Percentiles rank a stretch among this genome's conserved stretches.
Evolutionary conservation across 768 basidiomycete species (phyloP).

Genomic region (Chalciporus pseudorubinellus): DNA sequence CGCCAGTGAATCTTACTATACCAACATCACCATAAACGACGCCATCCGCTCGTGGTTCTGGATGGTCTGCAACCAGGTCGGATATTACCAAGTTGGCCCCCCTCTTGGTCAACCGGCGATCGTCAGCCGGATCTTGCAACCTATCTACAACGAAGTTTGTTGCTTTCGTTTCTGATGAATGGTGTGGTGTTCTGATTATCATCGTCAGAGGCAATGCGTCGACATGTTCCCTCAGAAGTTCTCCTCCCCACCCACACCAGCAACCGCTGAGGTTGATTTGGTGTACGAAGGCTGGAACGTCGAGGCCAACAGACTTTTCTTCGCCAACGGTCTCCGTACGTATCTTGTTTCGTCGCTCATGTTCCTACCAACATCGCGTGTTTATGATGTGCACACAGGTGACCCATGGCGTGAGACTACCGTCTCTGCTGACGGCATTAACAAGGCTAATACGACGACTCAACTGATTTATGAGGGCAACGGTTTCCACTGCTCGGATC

Average conservation of each 20-base stretch:
- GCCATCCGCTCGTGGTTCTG: constrained; percentile 63
- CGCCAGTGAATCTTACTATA: constrained; percentile 42
- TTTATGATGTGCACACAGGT: constrained; percentile 36
- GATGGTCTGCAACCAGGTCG: constrained; percentile 74
- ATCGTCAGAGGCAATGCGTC: constrained; percentile 61
- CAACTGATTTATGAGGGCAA: constrained; percentile 59
- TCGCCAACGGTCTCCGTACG: constrained; percentile 67
- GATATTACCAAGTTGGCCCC: constrained; percentile 44
- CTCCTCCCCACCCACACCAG: constrained; percentile 43
- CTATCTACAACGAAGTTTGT: constrained; percentile 28
- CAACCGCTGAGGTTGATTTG: constrained; percentile 42
- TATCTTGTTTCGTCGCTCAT: neutral
- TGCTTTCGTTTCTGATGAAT: neutral
- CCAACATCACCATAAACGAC: constrained; percentile 56
- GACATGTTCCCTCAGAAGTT: constrained; percentile 65
- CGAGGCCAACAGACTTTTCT: constrained; percentile 56
- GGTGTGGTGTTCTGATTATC: neutral
- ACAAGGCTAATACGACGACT: constrained; percentile 43
- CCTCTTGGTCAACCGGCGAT: constrained; percentile 35
- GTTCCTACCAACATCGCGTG: too few species aligned
- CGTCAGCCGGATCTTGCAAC: constrained; percentile 34
- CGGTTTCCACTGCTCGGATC: constrained; percentile 70
- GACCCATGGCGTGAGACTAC: constrained; percentile 75
- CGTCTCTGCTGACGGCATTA: constrained; percentile 52
- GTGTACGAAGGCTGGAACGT: constrained; percentile 65